Conservation (phyloP, 371 early-diverging fungal genomes). For the Umbelopsis sp. region DNA sequence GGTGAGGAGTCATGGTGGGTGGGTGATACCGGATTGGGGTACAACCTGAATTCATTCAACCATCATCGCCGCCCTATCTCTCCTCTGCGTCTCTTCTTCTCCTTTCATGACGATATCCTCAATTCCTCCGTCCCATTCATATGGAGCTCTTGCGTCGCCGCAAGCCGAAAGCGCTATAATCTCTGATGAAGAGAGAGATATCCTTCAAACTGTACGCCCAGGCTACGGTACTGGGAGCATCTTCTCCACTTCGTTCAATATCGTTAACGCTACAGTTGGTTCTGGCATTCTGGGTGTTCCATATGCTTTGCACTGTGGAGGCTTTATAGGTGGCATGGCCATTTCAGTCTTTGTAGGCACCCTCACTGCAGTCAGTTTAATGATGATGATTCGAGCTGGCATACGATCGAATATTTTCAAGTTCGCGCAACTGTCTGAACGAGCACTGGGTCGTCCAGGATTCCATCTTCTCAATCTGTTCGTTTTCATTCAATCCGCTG, state of each 20-base stretch:
- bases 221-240: constrained; percentile 46
- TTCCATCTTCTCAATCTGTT: constrained; percentile 52
- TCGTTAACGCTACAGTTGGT: constrained; percentile 66
- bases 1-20: constrained; percentile 15
- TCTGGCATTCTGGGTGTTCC: constrained; percentile 65
- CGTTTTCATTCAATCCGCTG: constrained; percentile 54
- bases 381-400: constrained; percentile 54
- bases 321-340: constrained; percentile 56
- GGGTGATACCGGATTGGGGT: not conserved
- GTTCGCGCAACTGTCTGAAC: constrained; percentile 55
- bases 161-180: not conserved
- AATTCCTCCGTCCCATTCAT: not conserved
- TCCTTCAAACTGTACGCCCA: constrained; percentile 37
- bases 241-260: constrained; percentile 50
- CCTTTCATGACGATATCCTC: not conserved
- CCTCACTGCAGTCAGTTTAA: constrained; percentile 48
- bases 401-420: constrained; percentile 47
- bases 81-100: not conserved
- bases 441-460: constrained; percentile 53
- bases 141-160: not conserved
- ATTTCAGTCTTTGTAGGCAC: constrained; percentile 50
- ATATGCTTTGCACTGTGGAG: constrained; percentile 56
- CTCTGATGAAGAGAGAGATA: constrained; percentile 25
- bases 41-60: not conserved
- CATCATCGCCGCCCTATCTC: not conserved